Conservation (phyloP, 805 yeast species). For the Candida chauliodis region DNA sequence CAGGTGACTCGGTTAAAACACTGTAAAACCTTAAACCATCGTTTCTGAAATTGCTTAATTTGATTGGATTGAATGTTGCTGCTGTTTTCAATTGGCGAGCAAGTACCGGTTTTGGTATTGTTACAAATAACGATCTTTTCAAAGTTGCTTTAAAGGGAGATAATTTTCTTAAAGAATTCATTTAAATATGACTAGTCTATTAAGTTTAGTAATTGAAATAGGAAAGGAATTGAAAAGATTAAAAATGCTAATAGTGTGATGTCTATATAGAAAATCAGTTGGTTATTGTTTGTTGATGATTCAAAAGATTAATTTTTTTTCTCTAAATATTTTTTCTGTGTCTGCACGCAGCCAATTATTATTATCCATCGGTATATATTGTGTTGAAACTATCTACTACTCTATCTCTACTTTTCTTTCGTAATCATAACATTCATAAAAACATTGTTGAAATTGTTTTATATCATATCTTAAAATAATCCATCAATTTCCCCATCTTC, state of each 20-base stretch:
- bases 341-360: too few species aligned
- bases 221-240: too few species aligned
- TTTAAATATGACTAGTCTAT: too few species aligned
- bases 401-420: not conserved
- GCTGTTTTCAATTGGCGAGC: not conserved
- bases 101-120: not conserved
- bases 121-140: conserved; percentile 3
- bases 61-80: not conserved
- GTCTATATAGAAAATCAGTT: not conserved
- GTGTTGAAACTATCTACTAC: conserved; percentile 5
- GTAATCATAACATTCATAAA: conserved; percentile 8
- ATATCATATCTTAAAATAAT: conserved; percentile 47
- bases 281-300: not conserved
- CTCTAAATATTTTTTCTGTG: too few species aligned
- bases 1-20: conserved; percentile 34
- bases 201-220: too few species aligned
- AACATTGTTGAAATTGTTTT: conserved; percentile 5
- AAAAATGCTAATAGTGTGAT: too few species aligned
- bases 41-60: not conserved
- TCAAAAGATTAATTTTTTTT: conserved; percentile 1
- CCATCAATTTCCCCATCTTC: conserved; percentile 83
- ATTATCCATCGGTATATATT: too few species aligned
- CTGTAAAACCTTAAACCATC: conserved; percentile 24
- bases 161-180: too few species aligned
- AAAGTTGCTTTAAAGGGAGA: conserved; percentile 5